Base-by-base conservation (phyloP, 208 protist species). In the Polymyxa betae region DNA sequence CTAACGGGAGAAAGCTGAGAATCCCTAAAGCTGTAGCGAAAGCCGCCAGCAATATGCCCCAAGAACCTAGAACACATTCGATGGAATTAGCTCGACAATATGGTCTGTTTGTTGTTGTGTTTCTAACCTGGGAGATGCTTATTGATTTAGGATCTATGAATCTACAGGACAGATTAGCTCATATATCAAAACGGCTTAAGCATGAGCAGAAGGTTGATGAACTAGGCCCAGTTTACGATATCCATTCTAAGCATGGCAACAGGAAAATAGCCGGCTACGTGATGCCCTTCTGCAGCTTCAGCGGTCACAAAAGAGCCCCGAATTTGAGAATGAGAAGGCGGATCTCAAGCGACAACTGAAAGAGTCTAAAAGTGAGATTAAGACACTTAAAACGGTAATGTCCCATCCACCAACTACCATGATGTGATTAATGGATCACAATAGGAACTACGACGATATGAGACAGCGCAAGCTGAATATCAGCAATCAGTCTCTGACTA, bases 311-410 rank as follows among this genome's bases (percentile, higher is more conserved):
- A 35, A n/a, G 40, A 82, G 16, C n/a, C 16, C 35, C 5, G 72
- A 5, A 5, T 38, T 5, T n/a, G 72, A 82, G n/a, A 82, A 82
- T 43, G 72, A 82, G 40, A 35, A 43, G 16, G 72, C n/a, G 5
- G 72, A 82, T 43, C 40, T 35, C 35, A 35, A 35, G n/a, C 72
- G 72, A 20, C 72, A 82, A 43, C 72, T 82, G 5, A 40, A 5
- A 43, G 72, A 82, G 40, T 35, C 5, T 40, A 82, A 82, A 43
- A 82, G 5, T 5, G 72, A 82, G n/a, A 82, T 82, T 38, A 82
- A 82, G 72, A 82, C 72, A 20, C 72, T 82, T 5, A 82, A 82
- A 43, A 20, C 72, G 72, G 72, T 82, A 82, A 12, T 20, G 72
- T 20, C 16, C 72, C 72, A 66, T 66, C 40, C 72, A 12, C 40